Base-by-base conservation (phyloP, 2,329 filamentous ascomycete genomes). In the Botrytis squamosa region DNA sequence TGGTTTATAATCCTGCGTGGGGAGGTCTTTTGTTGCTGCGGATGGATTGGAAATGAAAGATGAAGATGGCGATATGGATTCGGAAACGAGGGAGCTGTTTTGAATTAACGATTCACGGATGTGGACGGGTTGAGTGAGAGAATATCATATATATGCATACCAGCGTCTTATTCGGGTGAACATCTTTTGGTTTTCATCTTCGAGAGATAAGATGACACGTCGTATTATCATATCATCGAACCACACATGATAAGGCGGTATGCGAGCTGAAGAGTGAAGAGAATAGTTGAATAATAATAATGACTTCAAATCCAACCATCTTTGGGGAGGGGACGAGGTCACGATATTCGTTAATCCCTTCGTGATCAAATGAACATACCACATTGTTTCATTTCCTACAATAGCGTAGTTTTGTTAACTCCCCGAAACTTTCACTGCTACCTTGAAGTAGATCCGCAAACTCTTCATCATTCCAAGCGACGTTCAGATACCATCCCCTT, bases 391-490 rank as follows among this genome's bases (percentile, higher is more conserved):
- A 12, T 52, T 2, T 52, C 25, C 46, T 25, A 7, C 2, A 16
- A n/a, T 5, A 16, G 12, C 5, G 0, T 0, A 16, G 10, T 16
- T n/a, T 55, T n/a, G 16, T n/a, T 3, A 16, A 14, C 25, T 55
- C 5, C 25, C 12, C 1, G 25, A n/a, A 55, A 55, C 49, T 55
- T 16, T 55, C 5, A 55, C 4, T 7, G 10, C 49, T n/a, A 7
- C 5, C 12, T n/a, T 55, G 25, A n/a, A 16, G 25, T 55, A 55
- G 25, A n/a, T 55, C 3, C 16, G 2, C 25, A 14, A 14, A 12
- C 4, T 14, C 12, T 16, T 52, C n/a, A 55, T n/a, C 10, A 16
- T 16, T 7, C 1, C 12, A 14, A 55, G 25, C 25, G 4, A 29
- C 5, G 1, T 16, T 6, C n/a, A 55, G 6, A 55, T 16, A 3